Conservation (phyloP, 106 monocot species). For the Hemerocallis citrina region DNA sequence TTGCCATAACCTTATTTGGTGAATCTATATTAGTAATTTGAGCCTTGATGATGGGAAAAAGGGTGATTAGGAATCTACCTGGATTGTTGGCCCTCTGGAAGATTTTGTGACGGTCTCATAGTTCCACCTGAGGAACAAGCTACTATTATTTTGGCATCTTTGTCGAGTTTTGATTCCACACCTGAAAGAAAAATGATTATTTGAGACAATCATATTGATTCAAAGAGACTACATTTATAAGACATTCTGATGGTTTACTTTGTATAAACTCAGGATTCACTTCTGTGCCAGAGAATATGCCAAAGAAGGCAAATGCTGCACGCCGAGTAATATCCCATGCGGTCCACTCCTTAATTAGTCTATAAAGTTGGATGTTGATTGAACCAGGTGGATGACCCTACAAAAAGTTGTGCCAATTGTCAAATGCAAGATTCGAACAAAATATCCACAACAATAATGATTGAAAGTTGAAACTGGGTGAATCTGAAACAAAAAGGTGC, state of each 20-base stretch:
- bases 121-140: conserved; percentile 88
- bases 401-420: too few species aligned
- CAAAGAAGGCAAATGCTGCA: conserved; percentile 86
- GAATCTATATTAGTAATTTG: too few species aligned
- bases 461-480: too few species aligned
- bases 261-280: conserved; percentile 90
- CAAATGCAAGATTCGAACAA: too few species aligned
- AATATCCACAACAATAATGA: too few species aligned
- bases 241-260: conserved; percentile 22
- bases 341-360: conserved; percentile 95
- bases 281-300: conserved; percentile 90
- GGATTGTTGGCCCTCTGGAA: conserved; percentile 85
- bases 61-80: conserved; percentile 37
- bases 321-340: conserved; percentile 95
- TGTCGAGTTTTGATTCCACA: conserved; percentile 77
- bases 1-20: too few species aligned
- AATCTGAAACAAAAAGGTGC: too few species aligned
- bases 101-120: conserved; percentile 73
- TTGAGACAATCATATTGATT: background rate
- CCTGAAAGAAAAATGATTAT: conserved; percentile 16
- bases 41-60: too few species aligned
- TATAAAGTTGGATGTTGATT: conserved; percentile 86
- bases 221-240: background rate
- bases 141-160: conserved; percentile 92
- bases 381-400: conserved; percentile 84